A percentile compares a stretch with the other conserved stretches of the same genome.
Conservation (phyloP, 352 stramenopile species). For the Hyphochytrium catenoides region DNA sequence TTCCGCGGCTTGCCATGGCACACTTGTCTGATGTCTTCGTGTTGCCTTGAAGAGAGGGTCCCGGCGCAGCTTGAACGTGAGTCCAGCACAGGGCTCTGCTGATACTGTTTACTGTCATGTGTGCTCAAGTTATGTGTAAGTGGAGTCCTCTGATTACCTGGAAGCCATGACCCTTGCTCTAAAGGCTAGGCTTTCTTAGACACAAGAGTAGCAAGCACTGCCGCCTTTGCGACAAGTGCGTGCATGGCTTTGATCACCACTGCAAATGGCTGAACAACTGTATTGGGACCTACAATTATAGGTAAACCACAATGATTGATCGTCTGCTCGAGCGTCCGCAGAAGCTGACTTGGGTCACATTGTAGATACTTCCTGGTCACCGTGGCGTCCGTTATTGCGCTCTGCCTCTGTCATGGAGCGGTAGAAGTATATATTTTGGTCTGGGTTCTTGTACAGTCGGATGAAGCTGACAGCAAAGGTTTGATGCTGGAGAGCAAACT, state of each 20-base stretch:
- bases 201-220: conserved; percentile 71
- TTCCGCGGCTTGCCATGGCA: too few species aligned
- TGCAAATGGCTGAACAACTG: conserved; percentile 94
- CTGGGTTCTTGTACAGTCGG: conserved; percentile 1
- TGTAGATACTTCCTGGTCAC: conserved; percentile 34
- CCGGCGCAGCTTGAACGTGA: conserved; percentile 1
- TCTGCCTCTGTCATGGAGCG: conserved; percentile 36
- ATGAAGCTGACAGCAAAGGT: neutral
- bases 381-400: conserved; percentile 27
- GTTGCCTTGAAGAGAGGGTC: too few species aligned
- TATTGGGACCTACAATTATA: conserved; percentile 65
- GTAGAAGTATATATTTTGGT: conserved; percentile 29
- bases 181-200: conserved; percentile 9
- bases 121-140: conserved; percentile 60
- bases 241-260: conserved; percentile 87
- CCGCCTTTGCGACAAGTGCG: conserved; percentile 87
- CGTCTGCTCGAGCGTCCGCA: neutral
- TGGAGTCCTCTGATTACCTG: conserved; percentile 3
- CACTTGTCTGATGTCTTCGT: too few species aligned
- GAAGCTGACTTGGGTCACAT: neutral
- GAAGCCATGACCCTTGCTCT: neutral
- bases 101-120: conserved; percentile 60
- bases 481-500: conserved; percentile 1
- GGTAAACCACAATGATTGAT: conserved; percentile 4
- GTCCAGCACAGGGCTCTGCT: conserved; percentile 6